Percentiles rank a stretch among this genome's conserved stretches.
These are phyloP conservation scores for Pseudopithomyces chartarum DNA, from an alignment of 2,329 filamentous ascomycete species.

Conservation along the genomic window DNA sequence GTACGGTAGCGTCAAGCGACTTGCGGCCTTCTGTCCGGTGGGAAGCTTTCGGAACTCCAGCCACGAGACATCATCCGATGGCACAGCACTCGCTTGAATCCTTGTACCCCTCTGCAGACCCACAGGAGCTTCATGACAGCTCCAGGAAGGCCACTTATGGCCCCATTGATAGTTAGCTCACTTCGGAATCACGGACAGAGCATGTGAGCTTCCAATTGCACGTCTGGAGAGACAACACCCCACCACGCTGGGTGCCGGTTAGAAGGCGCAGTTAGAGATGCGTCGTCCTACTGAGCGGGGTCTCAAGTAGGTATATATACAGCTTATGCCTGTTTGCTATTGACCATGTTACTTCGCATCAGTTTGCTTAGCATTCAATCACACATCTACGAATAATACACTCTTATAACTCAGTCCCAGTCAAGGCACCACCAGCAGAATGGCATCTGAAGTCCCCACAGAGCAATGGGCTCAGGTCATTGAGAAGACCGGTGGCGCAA, in stretches of 20 bases:
- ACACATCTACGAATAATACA: neutral
- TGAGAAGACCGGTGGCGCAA: constrained; percentile 74
- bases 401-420: neutral
- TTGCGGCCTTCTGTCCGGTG: constrained; percentile 33
- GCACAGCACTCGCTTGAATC: constrained; percentile 18
- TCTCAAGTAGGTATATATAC: constrained; percentile 20
- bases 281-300: constrained; percentile 17
- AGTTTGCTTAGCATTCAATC: neutral
- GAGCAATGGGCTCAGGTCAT: constrained; percentile 93
- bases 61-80: constrained; percentile 33
- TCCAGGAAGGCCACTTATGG: constrained; percentile 11
- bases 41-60: constrained; percentile 5
- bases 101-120: constrained; percentile 28
- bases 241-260: neutral
- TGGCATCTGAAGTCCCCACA: constrained; percentile 67
- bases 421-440: constrained; percentile 27
- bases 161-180: constrained; percentile 9
- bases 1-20: neutral
- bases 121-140: constrained; percentile 17
- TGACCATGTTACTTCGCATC: neutral
- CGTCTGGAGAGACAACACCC: neutral
- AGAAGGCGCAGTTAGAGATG: neutral
- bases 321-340: neutral
- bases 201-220: constrained; percentile 18
- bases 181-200: constrained; percentile 32